Percentiles rank a stretch among this genome's conserved stretches.
These are phyloP conservation scores for Vigna reflexopilosa DNA, from an alignment of 306 rosid genomes.

Conservation along the genomic window DNA sequence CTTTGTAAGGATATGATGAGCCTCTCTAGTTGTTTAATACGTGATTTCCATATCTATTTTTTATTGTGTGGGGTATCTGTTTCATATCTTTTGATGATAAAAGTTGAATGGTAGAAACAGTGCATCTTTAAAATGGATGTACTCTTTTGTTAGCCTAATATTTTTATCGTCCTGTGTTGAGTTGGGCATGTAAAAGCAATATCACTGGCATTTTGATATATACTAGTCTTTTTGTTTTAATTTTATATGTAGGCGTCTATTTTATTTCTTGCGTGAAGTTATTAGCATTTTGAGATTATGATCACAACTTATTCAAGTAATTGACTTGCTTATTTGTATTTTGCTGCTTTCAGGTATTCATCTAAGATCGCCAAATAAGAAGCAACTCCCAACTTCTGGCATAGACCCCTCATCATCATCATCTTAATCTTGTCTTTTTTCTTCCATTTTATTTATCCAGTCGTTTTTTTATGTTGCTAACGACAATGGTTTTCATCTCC, in stretches of 20 bases:
- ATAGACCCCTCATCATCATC: too few relatives aligned
- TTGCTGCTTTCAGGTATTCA: conserved; percentile 15
- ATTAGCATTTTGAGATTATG: too few relatives aligned
- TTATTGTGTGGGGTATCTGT: conserved; percentile 30
- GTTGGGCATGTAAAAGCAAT: conserved; percentile 28
- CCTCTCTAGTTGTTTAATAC: conserved; percentile 34
- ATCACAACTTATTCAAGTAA: conserved; percentile 4
- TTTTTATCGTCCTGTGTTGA: not conserved
- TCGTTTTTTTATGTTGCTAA: too few relatives aligned
- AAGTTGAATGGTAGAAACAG: conserved; percentile 13
- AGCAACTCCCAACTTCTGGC: too few relatives aligned
- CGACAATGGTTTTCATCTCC: too few relatives aligned
- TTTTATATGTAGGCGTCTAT: conserved; percentile 6
- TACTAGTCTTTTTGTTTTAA: not conserved
- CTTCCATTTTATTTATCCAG: too few relatives aligned
- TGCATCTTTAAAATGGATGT: conserved; percentile 9
- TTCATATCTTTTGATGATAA: conserved; percentile 15
- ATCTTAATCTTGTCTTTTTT: too few relatives aligned
- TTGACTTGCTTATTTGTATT: not conserved
- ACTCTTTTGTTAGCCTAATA: conserved; percentile 17
- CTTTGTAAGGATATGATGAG: conserved; percentile 7
- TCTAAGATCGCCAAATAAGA: too few relatives aligned
- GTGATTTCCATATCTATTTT: conserved; percentile 30
- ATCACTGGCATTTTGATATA: conserved; percentile 29
- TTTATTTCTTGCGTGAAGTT: conserved; percentile 14